Conservation (phyloP, 2,329 filamentous ascomycete genomes). For the Botrytis sinoallii region DNA sequence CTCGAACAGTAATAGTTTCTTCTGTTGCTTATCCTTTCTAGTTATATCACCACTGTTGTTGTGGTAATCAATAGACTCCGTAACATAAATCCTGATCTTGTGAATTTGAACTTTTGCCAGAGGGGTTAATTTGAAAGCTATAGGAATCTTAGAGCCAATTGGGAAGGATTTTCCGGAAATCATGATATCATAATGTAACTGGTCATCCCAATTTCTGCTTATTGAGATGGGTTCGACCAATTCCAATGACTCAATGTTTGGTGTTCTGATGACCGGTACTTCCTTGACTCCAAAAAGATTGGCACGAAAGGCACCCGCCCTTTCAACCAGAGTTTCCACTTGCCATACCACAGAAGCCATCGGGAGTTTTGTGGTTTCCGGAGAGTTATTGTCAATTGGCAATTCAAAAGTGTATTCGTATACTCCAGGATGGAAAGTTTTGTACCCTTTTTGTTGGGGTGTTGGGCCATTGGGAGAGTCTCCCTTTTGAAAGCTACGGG, state of each 20-base stretch:
- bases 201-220: slow-evolving; percentile 72
- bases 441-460: slow-evolving; percentile 65
- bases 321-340: slow-evolving; percentile 65
- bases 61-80: slow-evolving; percentile 70
- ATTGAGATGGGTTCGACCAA: slow-evolving; percentile 74
- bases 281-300: slow-evolving; percentile 67
- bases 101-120: slow-evolving; percentile 73
- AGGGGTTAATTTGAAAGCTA: slow-evolving; percentile 73
- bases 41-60: slow-evolving; percentile 66
- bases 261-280: slow-evolving; percentile 64
- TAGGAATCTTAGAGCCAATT: slow-evolving; percentile 66
- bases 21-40: slow-evolving; percentile 57
- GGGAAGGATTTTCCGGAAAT: slow-evolving; percentile 76
- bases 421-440: slow-evolving; percentile 55
- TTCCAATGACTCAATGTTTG: slow-evolving; percentile 67
- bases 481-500: slow-evolving; percentile 64
- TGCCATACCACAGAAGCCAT: slow-evolving; percentile 69
- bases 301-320: slow-evolving; percentile 66
- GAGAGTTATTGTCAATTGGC: slow-evolving; percentile 72
- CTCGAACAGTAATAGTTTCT: slow-evolving; percentile 68
- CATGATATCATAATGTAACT: slow-evolving; percentile 73
- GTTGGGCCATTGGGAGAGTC: slow-evolving; percentile 52
- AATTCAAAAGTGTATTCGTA: slow-evolving; percentile 67
- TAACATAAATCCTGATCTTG: slow-evolving; percentile 69
- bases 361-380: slow-evolving; percentile 69